A percentile compares a stretch with the other conserved stretches of the same genome.
Conservation (phyloP, 352 stramenopile species). For the Ochromonadaceae sp. region DNA sequence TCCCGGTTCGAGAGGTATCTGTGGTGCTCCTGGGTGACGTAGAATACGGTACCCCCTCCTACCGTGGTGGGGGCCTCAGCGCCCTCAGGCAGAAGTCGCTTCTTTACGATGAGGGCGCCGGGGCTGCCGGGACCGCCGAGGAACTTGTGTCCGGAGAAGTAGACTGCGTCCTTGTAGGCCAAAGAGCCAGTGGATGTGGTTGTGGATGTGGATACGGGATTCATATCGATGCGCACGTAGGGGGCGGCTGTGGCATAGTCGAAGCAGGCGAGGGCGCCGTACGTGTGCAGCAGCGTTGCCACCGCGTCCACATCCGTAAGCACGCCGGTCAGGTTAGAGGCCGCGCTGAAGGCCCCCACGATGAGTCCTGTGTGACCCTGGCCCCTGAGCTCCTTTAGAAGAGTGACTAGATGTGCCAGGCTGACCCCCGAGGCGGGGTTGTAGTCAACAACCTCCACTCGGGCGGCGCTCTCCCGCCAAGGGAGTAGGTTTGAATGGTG, state of each 20-base stretch:
- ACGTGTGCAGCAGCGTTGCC: conserved; percentile 61
- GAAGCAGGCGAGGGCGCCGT: conserved; percentile 76
- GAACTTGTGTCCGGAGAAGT: conserved; percentile 91
- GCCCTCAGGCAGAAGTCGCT: conserved; percentile 40
- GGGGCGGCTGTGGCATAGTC: conserved; percentile 85
- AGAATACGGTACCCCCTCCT: conserved; percentile 53
- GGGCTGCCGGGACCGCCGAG: conserved; percentile 71
- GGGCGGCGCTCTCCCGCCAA: conserved; percentile 73
- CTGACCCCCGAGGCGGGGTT: conserved; percentile 41
- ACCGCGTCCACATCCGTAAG: conserved; percentile 59
- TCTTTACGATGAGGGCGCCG: conserved; percentile 86
- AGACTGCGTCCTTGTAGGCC: conserved; percentile 67
- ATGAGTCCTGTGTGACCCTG: conserved; percentile 16
- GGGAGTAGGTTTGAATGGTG: conserved; percentile 94
- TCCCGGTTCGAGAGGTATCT: conserved; percentile 59
- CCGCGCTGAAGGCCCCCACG: conserved; percentile 71
- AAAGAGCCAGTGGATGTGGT: conserved; percentile 29
- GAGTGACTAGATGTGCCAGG: conserved; percentile 36
- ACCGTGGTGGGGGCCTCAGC: conserved; percentile 43
- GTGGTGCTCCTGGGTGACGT: conserved; percentile 59
- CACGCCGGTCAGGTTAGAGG: conserved; percentile 84
- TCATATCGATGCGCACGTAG: conserved; percentile 80
- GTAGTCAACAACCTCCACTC: conserved; percentile 54
- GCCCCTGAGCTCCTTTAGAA: conserved; percentile 39
- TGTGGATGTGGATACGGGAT: conserved; percentile 44